Conservation (phyloP, 2,329 filamentous ascomycete genomes). For the Pseudogymnoascus sp. region DNA sequence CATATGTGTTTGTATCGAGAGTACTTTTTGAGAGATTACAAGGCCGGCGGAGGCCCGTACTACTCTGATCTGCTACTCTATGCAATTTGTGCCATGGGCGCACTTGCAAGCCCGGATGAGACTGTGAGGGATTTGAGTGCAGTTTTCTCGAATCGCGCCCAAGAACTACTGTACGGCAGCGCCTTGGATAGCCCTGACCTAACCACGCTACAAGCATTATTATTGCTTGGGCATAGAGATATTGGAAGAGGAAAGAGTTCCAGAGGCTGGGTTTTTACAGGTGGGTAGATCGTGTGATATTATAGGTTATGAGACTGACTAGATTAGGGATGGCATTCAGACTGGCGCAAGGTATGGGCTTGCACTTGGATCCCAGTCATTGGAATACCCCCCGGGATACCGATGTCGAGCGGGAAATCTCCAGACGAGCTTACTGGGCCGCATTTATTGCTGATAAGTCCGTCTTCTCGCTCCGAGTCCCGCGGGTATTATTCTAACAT, state of each 20-base stretch:
- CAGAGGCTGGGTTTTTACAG: conserved; percentile 45
- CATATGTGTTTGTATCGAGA: conserved; percentile 45
- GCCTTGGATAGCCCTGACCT: conserved; percentile 41
- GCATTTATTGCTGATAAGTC: conserved; percentile 42
- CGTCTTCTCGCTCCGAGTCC: background rate
- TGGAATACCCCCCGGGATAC: conserved; percentile 38
- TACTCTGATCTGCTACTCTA: conserved; percentile 45
- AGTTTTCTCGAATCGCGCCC: conserved; percentile 38
- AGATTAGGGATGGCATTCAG: conserved; percentile 39
- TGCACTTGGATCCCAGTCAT: conserved; percentile 45
- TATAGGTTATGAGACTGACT: background rate
- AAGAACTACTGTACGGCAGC: conserved; percentile 37
- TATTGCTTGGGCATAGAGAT: conserved; percentile 40
- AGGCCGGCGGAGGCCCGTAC: conserved; percentile 39
- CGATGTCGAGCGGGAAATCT: conserved; percentile 39
- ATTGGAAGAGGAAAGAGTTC: conserved; percentile 42
- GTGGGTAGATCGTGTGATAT: conserved; percentile 17
- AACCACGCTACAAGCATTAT: conserved; percentile 39
- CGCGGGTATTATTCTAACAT: background rate
- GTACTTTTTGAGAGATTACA: conserved; percentile 44
- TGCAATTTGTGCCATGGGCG: conserved; percentile 42
- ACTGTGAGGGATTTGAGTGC: conserved; percentile 33
- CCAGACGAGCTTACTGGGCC: conserved; percentile 44
- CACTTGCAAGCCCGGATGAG: conserved; percentile 38
- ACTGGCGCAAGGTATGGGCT: conserved; percentile 44